Evolutionary conservation across 148 eudicot species (phyloP).

Genomic region (Pouteria glomerata): DNA sequence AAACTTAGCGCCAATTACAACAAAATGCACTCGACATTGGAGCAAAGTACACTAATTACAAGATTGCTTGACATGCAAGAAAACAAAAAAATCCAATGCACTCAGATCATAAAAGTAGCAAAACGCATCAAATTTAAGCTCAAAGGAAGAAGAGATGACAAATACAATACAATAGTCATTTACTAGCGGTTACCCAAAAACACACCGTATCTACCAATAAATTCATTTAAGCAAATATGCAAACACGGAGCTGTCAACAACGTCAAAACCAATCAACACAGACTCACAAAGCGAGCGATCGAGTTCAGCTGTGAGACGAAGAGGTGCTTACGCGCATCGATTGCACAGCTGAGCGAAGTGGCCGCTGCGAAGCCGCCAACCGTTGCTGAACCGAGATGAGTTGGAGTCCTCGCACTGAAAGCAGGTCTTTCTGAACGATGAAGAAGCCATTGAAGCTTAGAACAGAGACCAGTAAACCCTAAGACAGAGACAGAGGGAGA

Average conservation of each 20-base stretch:
- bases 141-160: background rate
- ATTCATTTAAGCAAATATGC: background rate
- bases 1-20: background rate
- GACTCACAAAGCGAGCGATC: background rate
- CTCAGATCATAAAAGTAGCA: background rate
- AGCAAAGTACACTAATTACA: background rate
- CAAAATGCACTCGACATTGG: background rate
- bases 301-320: background rate
- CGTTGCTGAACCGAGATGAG: conserved; percentile 23
- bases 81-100: background rate
- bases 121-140: background rate
- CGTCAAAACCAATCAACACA: background rate
- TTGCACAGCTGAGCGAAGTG: conserved; percentile 30
- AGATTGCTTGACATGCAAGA: conserved; percentile 20
- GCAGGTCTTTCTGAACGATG: conserved; percentile 21
- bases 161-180: background rate
- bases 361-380: conserved; percentile 36
- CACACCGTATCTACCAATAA: background rate
- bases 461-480: conserved; percentile 14
- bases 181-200: background rate
- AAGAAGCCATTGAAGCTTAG: conserved; percentile 24
- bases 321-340: conserved; percentile 27
- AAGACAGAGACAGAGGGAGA: background rate
- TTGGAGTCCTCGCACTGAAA: conserved; percentile 30
- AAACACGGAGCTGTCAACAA: conserved; percentile 1